phyloP scores from a whole-genome alignment of 2,329 filamentous ascomycete species.

The Zarea fungicola region DNA sequence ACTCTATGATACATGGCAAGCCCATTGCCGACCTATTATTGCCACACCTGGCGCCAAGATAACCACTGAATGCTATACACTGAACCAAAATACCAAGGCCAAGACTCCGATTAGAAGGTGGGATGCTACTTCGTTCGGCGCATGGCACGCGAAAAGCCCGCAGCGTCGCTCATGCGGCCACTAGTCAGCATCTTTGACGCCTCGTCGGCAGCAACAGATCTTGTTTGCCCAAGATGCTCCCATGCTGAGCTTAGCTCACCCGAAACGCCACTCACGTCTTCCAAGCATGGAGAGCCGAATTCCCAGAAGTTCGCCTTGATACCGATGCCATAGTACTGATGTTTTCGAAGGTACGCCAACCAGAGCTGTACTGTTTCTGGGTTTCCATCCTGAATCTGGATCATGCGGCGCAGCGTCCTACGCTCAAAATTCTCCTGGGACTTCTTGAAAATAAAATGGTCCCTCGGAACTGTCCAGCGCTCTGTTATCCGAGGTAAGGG shows the following conservation, averaged over 20 bases:
- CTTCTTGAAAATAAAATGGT: constrained; percentile 95
- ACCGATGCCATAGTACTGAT: constrained; percentile 91
- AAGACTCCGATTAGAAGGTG: not conserved
- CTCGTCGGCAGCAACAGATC: constrained; percentile 46
- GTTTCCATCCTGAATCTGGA: constrained; percentile 90
- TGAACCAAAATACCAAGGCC: not conserved
- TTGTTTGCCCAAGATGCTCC: constrained; percentile 50
- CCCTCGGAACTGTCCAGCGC: constrained; percentile 87
- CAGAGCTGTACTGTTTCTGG: constrained; percentile 85
- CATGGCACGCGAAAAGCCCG: constrained; percentile 19
- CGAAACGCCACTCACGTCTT: constrained; percentile 10
- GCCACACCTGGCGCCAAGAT: not conserved
- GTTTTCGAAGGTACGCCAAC: constrained; percentile 87
- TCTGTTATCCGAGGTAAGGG: constrained; percentile 83
- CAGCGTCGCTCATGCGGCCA: constrained; percentile 40
- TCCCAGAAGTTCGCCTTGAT: constrained; percentile 99
- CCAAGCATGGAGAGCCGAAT: constrained; percentile 37
- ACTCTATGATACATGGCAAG: not conserved
- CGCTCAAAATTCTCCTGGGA: constrained; percentile 96
- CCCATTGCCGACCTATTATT: not conserved
- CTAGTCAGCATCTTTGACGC: constrained; percentile 52
- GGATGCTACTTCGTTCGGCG: not conserved
- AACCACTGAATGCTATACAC: not conserved
- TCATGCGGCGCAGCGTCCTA: constrained; percentile 75
- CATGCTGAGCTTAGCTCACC: constrained; percentile 46